Base-by-base conservation (phyloP, 768 basidiomycete species). In the Pleurotus pulmonarius region DNA sequence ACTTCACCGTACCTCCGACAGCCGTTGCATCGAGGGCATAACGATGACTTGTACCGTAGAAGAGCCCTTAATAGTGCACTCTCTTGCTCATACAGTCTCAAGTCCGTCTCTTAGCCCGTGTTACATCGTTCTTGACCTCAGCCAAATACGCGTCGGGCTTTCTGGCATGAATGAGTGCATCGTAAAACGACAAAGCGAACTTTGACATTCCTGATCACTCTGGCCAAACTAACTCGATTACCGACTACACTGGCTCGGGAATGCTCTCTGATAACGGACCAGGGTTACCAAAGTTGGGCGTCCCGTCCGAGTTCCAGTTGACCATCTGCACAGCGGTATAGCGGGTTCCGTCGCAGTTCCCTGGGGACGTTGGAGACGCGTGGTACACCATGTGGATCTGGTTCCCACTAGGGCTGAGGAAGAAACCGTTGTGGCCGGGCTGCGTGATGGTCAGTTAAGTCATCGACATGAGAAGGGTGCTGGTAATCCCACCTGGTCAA, bases 1-100 rank as follows among this genome's bases (percentile, higher is more conserved):
- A 81, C 56, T 90, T 82, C 69, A 65, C 67, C 45, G 78, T 89
- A 18, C 88, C 90, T 24, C 74, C 83, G 7, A 67, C 78, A 45
- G 82, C 75, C 20, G 66, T 73, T 24, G 55, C 65, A 25, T 44
- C 57, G 18, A 39, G 25, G 24, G 51, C 51, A 16, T 53, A 41
- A 22, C 24, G 46, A 34, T 11, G 29, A 4, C 29, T 11, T 34
- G 29, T 34, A 34, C 7, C 29, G 2, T 34, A 34, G 29, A 34
- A 34, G 29, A 34, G 3, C 7, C 9, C 11, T 34, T 34, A 34
- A 34, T 8, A 34, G 29, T 34, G 29, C 29, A 34, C 29, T 20
- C 20, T 20, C 20, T 20, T 20, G 3, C 29, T 34, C 8, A 34
- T 34, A 3, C 1, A 34, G 29, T 34, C 29, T 34, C 29, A 34